Conservation (phyloP, 768 basidiomycete genomes). For the Suillus cothurnatus region DNA sequence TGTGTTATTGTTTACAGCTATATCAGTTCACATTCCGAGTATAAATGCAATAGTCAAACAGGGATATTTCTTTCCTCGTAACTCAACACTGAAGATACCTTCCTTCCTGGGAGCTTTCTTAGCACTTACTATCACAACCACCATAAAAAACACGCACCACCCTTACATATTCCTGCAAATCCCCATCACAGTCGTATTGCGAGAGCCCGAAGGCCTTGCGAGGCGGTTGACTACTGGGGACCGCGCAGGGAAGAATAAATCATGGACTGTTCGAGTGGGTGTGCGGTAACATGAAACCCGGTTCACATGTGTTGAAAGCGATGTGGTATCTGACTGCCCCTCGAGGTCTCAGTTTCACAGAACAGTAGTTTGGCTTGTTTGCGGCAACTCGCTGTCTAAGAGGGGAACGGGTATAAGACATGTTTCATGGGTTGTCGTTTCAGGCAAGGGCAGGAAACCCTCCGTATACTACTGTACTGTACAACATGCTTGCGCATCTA, state of each 20-base stretch:
- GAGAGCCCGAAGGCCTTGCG: not conserved
- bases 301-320: constrained; percentile 26
- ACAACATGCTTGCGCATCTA: not conserved
- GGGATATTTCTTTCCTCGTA: not conserved
- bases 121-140: not conserved
- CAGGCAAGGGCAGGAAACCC: not conserved
- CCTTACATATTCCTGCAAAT: too few relatives aligned
- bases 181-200: too few relatives aligned
- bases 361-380: constrained; percentile 10
- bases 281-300: constrained; percentile 21
- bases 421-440: not conserved
- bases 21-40: not conserved
- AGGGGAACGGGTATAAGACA: not conserved
- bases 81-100: not conserved
- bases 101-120: not conserved
- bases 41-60: not conserved
- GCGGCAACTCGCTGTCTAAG: not conserved
- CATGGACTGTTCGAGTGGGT: constrained; percentile 29
- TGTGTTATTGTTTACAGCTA: not conserved
- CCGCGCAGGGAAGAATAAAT: constrained; percentile 22
- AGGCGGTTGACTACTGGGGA: constrained; percentile 24
- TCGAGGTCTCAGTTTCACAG: constrained; percentile 16
- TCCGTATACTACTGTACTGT: not conserved
- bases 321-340: constrained; percentile 32
- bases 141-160: too few relatives aligned